phyloP scores from a whole-genome alignment of 2,329 filamentous ascomycete genomes.

The Xylogone sp. region DNA sequence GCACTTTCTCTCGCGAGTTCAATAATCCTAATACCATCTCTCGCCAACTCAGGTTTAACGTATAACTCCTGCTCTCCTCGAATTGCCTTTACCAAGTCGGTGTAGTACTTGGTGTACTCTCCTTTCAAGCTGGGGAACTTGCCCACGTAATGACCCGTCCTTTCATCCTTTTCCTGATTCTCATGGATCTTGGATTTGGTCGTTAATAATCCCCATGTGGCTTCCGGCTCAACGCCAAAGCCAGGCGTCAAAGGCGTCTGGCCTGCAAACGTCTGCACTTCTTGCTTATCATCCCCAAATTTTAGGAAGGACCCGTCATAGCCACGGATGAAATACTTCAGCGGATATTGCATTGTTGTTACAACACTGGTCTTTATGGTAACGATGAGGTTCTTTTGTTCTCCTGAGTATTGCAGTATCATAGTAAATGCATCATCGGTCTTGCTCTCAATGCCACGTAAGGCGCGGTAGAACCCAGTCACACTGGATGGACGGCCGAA shows the following conservation, averaged over 20 bases:
- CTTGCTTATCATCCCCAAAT: slow-evolving; percentile 31
- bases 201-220: slow-evolving; percentile 33
- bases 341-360: slow-evolving; percentile 23
- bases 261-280: slow-evolving; percentile 27
- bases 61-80: slow-evolving; percentile 32
- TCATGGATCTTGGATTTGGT: slow-evolving; percentile 34
- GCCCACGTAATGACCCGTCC: slow-evolving; percentile 31
- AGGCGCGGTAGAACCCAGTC: slow-evolving; percentile 25
- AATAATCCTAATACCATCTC: slow-evolving; percentile 36
- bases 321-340: slow-evolving; percentile 30
- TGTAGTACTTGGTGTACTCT: slow-evolving; percentile 36
- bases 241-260: slow-evolving; percentile 24
- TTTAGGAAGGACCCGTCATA: slow-evolving; percentile 36
- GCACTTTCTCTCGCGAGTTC: slow-evolving; percentile 38
- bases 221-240: slow-evolving; percentile 33
- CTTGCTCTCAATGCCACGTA: slow-evolving; percentile 22
- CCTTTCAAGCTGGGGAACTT: slow-evolving; percentile 35
- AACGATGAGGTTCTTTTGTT: slow-evolving; percentile 27
- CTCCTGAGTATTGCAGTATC: slow-evolving; percentile 30
- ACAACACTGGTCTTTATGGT: slow-evolving; percentile 31
- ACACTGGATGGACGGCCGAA: slow-evolving; percentile 31
- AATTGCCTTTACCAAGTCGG: slow-evolving; percentile 36
- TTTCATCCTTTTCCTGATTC: slow-evolving; percentile 27
- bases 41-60: slow-evolving; percentile 35
- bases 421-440: slow-evolving; percentile 33